phyloP scores from a whole-genome alignment of 176 grass and related monocot species.

The Stipa capillata region DNA sequence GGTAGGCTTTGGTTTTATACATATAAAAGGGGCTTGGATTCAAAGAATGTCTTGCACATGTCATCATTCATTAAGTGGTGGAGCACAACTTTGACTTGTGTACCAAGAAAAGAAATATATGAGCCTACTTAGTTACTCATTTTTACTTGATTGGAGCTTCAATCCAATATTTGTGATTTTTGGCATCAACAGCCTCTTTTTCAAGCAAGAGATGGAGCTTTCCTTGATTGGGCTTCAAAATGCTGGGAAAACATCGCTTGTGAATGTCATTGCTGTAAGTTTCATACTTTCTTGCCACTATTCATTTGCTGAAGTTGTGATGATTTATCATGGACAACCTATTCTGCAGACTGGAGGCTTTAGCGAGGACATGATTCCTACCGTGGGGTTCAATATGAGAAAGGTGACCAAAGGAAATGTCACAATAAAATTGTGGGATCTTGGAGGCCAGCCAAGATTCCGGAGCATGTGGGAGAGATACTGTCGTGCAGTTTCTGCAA shows the following conservation, averaged over 20 bases:
- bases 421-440: slow-evolving; percentile 99
- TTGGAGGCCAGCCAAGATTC: slow-evolving; percentile 96
- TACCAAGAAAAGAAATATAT: background rate
- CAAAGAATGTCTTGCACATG: slow-evolving; percentile 19
- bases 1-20: slow-evolving; percentile 5
- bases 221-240: slow-evolving; percentile 99
- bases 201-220: slow-evolving; percentile 99
- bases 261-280: slow-evolving; percentile 93
- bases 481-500: slow-evolving; percentile 95
- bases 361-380: slow-evolving; percentile 99
- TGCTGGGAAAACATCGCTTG: slow-evolving; percentile 97
- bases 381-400: slow-evolving; percentile 99
- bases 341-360: slow-evolving; percentile 83
- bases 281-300: background rate
- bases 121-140: background rate
- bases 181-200: slow-evolving; percentile 59
- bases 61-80: background rate
- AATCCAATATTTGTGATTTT: background rate
- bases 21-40: slow-evolving; percentile 18
- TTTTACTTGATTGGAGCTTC: background rate
- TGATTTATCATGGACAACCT: background rate
- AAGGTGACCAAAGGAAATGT: slow-evolving; percentile 98
- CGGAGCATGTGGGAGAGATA: slow-evolving; percentile 99
- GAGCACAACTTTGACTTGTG: slow-evolving; percentile 14
- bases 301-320: background rate